Base-by-base conservation (phyloP, 345 rosid genomes). In the Salix dunnii region DNA sequence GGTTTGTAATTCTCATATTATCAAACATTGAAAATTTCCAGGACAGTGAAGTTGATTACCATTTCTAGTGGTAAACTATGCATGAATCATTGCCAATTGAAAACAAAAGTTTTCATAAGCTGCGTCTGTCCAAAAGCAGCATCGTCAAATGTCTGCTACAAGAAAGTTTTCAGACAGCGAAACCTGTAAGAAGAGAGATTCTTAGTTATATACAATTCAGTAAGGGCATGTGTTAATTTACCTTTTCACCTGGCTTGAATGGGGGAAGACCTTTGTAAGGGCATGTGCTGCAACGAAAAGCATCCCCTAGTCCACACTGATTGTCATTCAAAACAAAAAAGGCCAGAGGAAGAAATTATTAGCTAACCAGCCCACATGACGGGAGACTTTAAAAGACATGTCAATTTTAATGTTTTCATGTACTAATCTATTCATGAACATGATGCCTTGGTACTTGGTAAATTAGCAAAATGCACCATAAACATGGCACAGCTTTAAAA, bases 281-380 rank as follows among this genome's bases (percentile, higher is more conserved):
- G 78, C 99, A 96, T 46, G 98, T 88, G 70, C 94, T 62, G 73
- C 99, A 94, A 33, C 98, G 97, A 81, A 96, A 96, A 43, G 99
- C 99, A 82, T 94, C 98, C 68, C 98, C 99, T 0, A 96, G 86
- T 42, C 98, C 98, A 82, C 99, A 91, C 98, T 96, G 89, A 75
- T 74, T 43, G 20, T 20, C 38, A 23, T 9, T 43, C 48, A 11
- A 72, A 3, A 40, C n/a, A 71, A 20, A 25, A 38, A 74, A 71
- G 28, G 62, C 28, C 11, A 48, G 40, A 49, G 25, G 48, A 38
- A 2, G 35, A 68, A 30, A 49, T 73, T 27, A 0, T 38, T 13
- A 69, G 53, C 43, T 17, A 7, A 33, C 18, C 25, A n/a, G 8
- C 7, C 69, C 69, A 30, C 69, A 35, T 35, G 1, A 10, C 23